Base-by-base conservation (phyloP, 441 rosid species). In the Breynia disticha region DNA sequence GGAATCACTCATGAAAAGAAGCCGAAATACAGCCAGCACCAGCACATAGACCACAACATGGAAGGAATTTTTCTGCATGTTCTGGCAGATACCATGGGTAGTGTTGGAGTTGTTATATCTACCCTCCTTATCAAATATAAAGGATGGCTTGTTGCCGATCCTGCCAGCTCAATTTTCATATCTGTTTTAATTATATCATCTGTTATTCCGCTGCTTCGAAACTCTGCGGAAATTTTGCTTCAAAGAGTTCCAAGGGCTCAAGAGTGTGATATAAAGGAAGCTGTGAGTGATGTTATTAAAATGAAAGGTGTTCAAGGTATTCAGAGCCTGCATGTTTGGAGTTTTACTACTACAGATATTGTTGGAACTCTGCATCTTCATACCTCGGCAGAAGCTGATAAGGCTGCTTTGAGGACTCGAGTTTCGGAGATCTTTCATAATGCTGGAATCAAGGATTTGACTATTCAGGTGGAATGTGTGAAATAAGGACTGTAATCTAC, bases 71-170 rank as follows among this genome's bases (percentile, higher is more conserved):
- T 90, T 68, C 76, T 90, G 62, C 98, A 90, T 62, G 93, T 90
- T 60, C 68, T 85, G 57, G 96, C 95, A 37, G 98, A 90, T 62
- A 85, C 98, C 41, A 52, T 90, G 87, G 98, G 96, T 64, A 90
- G 96, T 67, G 87, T 87, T 59, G 98, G 98, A 52, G 98, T 90
- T 21, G 95, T 90, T 61, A 56, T 87, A 56, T 90, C 95, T 3
- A 90, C 98, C 14, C 93, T 90, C 45, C 68, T 90, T 63, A 85
- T 87, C 52, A 82, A 90, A 71, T 90, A 90, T 77, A 90, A 79
- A 59, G 96, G 98, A 17, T 90, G 96, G 98, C 83, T 87, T 64
- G 84, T 82, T 65, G 93, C 98, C 19, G 96, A 87, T 78, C 98
- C 96, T 57, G 95, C 96, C 6, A 76, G 90, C 72, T 90, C 98